phyloP scores from a whole-genome alignment of 2,329 filamentous ascomycete species.

The Dothiorella sarmentorum region DNA sequence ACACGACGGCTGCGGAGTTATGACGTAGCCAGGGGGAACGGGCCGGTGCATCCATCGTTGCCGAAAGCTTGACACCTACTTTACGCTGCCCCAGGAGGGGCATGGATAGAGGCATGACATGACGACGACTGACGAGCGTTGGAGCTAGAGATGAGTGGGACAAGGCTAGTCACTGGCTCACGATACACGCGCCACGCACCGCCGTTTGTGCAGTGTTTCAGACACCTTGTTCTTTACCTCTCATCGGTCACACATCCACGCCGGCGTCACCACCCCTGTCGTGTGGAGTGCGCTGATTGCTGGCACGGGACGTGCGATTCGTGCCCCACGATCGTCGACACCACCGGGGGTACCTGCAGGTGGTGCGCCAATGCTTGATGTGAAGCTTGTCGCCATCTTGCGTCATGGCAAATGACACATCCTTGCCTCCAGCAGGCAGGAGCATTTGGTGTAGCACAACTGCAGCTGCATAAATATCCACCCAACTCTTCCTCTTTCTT shows the following conservation, averaged over 20 bases:
- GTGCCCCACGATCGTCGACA: not conserved
- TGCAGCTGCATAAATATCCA: not conserved
- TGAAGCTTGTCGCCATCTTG: constrained; percentile 5
- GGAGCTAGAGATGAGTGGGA: too few species aligned
- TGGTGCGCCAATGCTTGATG: not conserved
- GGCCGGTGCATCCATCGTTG: too few species aligned
- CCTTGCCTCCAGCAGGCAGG: not conserved
- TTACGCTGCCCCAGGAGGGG: too few species aligned
- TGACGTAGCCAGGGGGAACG: constrained; percentile 9
- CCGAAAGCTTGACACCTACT: too few species aligned
- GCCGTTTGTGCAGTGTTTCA: not conserved
- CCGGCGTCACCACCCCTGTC: too few species aligned
- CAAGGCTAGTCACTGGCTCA: not conserved
- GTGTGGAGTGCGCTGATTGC: too few species aligned
- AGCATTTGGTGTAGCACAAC: not conserved
- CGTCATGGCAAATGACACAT: constrained; percentile 12
- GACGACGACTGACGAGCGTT: not conserved
- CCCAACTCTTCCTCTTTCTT: not conserved
- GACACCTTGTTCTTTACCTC: not conserved
- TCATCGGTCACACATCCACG: not conserved
- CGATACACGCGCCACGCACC: not conserved
- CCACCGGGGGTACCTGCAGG: too few species aligned
- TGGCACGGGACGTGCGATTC: too few species aligned
- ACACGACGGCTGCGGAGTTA: not conserved
- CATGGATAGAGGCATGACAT: not conserved